Evolutionary conservation across 208 protist genomes (phyloP).

Genomic region (Ichthyophonus hoferi): DNA sequence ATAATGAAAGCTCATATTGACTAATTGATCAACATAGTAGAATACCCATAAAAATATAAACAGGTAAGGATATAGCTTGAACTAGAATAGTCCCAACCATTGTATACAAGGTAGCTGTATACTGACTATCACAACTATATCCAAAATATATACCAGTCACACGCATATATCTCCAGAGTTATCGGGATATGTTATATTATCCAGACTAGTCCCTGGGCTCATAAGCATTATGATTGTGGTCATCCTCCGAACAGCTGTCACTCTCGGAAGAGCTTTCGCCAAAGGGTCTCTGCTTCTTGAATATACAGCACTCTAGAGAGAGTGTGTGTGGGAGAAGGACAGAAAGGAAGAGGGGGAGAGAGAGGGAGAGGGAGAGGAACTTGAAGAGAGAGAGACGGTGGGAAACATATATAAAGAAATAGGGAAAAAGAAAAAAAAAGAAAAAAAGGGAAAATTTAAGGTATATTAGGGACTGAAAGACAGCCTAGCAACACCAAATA

Average conservation of each 20-base stretch:
- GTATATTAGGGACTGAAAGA: neutral
- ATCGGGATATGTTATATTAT: too few relatives aligned
- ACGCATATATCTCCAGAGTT: too few relatives aligned
- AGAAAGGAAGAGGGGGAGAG: neutral
- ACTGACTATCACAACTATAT: too few relatives aligned
- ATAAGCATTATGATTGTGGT: neutral
- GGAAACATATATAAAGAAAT: neutral
- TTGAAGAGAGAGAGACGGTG: neutral
- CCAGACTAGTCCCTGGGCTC: too few relatives aligned
- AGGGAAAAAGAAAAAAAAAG: conserved; percentile 7
- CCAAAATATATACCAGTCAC: too few relatives aligned
- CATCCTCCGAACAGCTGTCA: conserved; percentile 1
- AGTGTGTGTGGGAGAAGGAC: neutral
- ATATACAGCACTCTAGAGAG: conserved; percentile 17
- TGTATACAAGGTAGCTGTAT: too few relatives aligned
- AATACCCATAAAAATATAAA: too few relatives aligned
- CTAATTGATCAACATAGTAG: too few relatives aligned
- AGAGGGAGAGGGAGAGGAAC: neutral
- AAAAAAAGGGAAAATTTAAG: neutral
- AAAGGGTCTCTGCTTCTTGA: conserved; percentile 21
- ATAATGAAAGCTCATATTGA: too few relatives aligned
- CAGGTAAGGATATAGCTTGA: too few relatives aligned
- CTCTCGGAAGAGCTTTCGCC: conserved; percentile 18
- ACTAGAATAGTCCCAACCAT: too few relatives aligned
- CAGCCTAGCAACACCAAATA: too few relatives aligned